A percentile compares a stretch with the other conserved stretches of the same genome.
phyloP scores from a whole-genome alignment of 805 yeast species.

The Yarrowia sp. region DNA sequence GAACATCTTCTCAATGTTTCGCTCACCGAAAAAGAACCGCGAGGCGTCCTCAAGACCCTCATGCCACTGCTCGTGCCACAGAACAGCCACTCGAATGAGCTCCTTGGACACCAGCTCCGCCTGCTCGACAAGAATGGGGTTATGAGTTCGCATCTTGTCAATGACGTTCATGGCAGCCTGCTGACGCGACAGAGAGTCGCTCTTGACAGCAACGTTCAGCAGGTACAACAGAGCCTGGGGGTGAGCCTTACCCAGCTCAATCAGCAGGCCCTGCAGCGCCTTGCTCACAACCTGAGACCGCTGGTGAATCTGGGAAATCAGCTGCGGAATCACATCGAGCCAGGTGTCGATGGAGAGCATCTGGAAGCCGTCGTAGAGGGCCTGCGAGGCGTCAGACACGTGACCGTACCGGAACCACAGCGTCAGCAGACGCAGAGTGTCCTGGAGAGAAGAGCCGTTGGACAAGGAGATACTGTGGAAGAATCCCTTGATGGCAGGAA shows the following conservation, averaged over 20 bases:
- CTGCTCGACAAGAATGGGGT: slow-evolving; percentile 84
- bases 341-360: slow-evolving; percentile 91
- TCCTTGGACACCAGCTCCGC: slow-evolving; percentile 95
- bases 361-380: slow-evolving; percentile 87
- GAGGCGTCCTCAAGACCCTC: slow-evolving; percentile 98
- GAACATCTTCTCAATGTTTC: slow-evolving; percentile 93
- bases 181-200: slow-evolving; percentile 88
- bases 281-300: slow-evolving; percentile 85
- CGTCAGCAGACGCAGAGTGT: slow-evolving; percentile 85
- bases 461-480: slow-evolving; percentile 93
- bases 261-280: slow-evolving; percentile 76
- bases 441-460: slow-evolving; percentile 86
- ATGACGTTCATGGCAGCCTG: slow-evolving; percentile 90
- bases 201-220: slow-evolving; percentile 91
- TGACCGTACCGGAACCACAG: slow-evolving; percentile 98
- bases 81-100: slow-evolving; percentile 88
- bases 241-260: slow-evolving; percentile 91
- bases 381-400: slow-evolving; percentile 84
- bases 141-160: slow-evolving; percentile 89
- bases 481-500: slow-evolving; percentile 95
- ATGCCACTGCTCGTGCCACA: slow-evolving; percentile 98
- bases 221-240: slow-evolving; percentile 98
- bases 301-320: slow-evolving; percentile 95
- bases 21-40: slow-evolving; percentile 89
- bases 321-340: slow-evolving; percentile 94